Conservation (phyloP, 495 filamentous ascomycete species). For the Lindgomyces ingoldianus region DNA sequence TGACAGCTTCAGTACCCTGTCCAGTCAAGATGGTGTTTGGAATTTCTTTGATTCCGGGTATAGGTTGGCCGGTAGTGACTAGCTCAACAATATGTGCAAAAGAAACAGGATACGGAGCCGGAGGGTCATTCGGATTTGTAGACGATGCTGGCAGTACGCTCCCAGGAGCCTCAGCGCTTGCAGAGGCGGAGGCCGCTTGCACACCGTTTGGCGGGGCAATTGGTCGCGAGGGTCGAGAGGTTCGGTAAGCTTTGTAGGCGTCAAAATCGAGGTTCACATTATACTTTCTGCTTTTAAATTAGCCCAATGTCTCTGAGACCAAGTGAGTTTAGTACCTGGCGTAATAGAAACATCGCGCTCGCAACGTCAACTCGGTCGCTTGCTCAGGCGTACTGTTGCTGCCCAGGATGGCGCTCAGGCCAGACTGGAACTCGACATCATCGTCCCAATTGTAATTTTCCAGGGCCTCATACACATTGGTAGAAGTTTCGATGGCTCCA, state of each 20-base stretch:
- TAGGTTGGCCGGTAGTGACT: constrained; percentile 77
- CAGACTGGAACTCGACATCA: constrained; percentile 58
- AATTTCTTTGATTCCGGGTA: constrained; percentile 88
- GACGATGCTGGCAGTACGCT: constrained; percentile 18
- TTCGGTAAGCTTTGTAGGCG: constrained; percentile 46
- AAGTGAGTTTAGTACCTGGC: constrained; percentile 27
- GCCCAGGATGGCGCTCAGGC: constrained; percentile 50
- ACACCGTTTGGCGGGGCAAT: constrained; percentile 1
- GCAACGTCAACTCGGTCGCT: constrained; percentile 48
- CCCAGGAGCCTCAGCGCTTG: background rate
- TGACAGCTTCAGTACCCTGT: constrained; percentile 56
- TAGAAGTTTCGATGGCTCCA: constrained; percentile 1
- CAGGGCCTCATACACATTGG: constrained; percentile 48
- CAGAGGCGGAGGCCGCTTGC: background rate
- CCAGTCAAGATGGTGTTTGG: constrained; percentile 76
- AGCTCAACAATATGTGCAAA: constrained; percentile 90
- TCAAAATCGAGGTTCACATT: constrained; percentile 45
- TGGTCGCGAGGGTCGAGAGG: background rate
- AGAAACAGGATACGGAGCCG: constrained; percentile 71
- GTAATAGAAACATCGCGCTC: constrained; percentile 54
- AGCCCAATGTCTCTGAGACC: background rate
- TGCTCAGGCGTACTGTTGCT: constrained; percentile 48
- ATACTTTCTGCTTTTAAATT: constrained; percentile 41
- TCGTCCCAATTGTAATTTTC: constrained; percentile 56
- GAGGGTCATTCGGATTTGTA: constrained; percentile 21